Conservation (phyloP, 2,329 filamentous ascomycete species). For the Colletotrichum horii region DNA sequence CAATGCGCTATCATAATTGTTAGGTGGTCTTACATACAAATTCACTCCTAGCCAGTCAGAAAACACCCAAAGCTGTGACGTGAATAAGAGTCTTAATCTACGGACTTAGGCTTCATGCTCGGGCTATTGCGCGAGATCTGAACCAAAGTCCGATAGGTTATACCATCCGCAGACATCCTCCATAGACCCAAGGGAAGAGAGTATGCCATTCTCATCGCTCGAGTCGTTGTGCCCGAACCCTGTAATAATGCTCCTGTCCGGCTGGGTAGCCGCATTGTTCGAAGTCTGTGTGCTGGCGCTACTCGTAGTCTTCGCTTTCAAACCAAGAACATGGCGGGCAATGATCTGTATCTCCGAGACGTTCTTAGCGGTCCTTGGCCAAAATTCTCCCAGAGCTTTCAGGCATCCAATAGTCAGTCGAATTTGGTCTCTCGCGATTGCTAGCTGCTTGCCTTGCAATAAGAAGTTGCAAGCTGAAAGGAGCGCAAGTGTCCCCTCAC, state of each 20-base stretch:
- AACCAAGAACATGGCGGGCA: conserved; percentile 33
- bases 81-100: not conserved
- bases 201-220: not conserved
- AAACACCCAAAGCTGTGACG: accelerated
- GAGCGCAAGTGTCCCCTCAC: conserved; percentile 38
- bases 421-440: conserved; percentile 44
- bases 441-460: conserved; percentile 34
- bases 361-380: conserved; percentile 40
- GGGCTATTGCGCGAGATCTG: not conserved
- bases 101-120: not conserved
- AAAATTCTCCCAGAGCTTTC: conserved; percentile 37
- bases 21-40: not conserved
- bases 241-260: not conserved
- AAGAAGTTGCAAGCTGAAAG: conserved; percentile 41
- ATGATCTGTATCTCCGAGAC: conserved; percentile 44
- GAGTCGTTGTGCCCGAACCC: not conserved
- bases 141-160: not conserved
- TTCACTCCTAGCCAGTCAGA: accelerated
- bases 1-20: accelerated
- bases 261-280: too few species aligned
- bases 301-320: not conserved
- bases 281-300: not conserved
- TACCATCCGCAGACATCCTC: conserved; percentile 15
- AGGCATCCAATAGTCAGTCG: conserved; percentile 46
- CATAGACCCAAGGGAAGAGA: not conserved